Percentiles rank a stretch among this genome's conserved stretches.
Conservation (phyloP, 495 filamentous ascomycete species). For the Durotheca rogersii region DNA sequence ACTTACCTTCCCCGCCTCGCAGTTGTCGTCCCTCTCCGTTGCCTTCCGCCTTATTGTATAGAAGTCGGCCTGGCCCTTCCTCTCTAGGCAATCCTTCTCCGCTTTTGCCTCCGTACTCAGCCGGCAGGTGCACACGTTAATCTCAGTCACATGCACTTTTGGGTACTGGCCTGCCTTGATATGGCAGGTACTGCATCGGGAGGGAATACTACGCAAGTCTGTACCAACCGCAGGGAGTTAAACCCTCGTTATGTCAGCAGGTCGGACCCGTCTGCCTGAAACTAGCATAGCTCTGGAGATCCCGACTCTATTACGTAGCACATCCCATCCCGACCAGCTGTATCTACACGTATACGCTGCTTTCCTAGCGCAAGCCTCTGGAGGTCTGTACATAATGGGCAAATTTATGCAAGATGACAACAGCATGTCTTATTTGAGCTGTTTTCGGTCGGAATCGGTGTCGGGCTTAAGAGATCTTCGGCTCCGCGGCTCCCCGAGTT, state of each 20-base stretch:
- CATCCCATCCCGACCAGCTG: no score
- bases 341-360: no score
- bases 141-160: not conserved
- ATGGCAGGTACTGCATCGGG: not conserved
- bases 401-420: no score
- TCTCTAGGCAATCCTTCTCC: constrained; percentile 21
- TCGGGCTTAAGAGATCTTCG: constrained; percentile 22
- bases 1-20: no score
- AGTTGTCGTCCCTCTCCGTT: not conserved
- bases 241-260: no score
- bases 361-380: no score
- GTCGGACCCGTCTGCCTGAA: no score
- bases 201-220: no score
- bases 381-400: constrained; percentile 3
- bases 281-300: no score
- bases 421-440: constrained; percentile 2
- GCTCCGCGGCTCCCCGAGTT: constrained; percentile 17
- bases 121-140: constrained; percentile 7
- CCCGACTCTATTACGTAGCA: no score
- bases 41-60: no score
- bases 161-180: not conserved
- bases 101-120: constrained; percentile 25
- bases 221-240: no score
- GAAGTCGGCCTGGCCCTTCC: constrained; percentile 17
- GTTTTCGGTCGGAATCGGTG: not conserved